Conservation (phyloP, 2,329 filamentous ascomycete genomes). For the Plectosphaerella cucumerina region DNA sequence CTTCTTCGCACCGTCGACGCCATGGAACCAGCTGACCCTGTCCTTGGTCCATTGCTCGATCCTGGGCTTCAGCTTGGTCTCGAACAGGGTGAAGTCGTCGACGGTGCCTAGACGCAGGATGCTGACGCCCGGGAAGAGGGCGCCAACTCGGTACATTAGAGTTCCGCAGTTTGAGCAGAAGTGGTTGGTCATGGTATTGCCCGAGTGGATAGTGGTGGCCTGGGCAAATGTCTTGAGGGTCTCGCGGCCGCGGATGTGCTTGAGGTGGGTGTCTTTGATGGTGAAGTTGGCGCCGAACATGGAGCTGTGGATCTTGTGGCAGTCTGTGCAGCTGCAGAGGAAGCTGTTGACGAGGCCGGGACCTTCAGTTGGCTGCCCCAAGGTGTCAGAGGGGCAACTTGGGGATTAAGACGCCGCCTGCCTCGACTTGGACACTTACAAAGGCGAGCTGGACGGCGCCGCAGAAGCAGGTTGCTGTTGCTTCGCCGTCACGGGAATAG, state of each 20-base stretch:
- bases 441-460: slow-evolving; percentile 51
- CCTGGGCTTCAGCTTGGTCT: slow-evolving; percentile 50
- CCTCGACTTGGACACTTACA: slow-evolving; percentile 28
- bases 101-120: slow-evolving; percentile 56
- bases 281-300: slow-evolving; percentile 60
- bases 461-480: slow-evolving; percentile 56
- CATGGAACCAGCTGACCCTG: neutral
- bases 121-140: slow-evolving; percentile 36
- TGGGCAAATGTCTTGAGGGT: slow-evolving; percentile 44
- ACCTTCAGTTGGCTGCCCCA: slow-evolving; percentile 35
- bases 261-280: slow-evolving; percentile 37
- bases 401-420: neutral
- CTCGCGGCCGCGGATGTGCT: slow-evolving; percentile 46
- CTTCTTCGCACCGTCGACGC: neutral
- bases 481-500: slow-evolving; percentile 39
- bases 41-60: slow-evolving; percentile 28
- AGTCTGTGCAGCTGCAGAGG: slow-evolving; percentile 58
- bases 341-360: slow-evolving; percentile 45
- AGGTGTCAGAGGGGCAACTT: neutral
- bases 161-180: slow-evolving; percentile 59
- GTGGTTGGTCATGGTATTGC: slow-evolving; percentile 53
- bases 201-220: slow-evolving; percentile 38
- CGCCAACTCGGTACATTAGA: slow-evolving; percentile 52
- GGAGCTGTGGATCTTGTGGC: slow-evolving; percentile 57
- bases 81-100: slow-evolving; percentile 55